Conservation (phyloP, 139 green algal genomes). For the Picochlorum sp. region DNA sequence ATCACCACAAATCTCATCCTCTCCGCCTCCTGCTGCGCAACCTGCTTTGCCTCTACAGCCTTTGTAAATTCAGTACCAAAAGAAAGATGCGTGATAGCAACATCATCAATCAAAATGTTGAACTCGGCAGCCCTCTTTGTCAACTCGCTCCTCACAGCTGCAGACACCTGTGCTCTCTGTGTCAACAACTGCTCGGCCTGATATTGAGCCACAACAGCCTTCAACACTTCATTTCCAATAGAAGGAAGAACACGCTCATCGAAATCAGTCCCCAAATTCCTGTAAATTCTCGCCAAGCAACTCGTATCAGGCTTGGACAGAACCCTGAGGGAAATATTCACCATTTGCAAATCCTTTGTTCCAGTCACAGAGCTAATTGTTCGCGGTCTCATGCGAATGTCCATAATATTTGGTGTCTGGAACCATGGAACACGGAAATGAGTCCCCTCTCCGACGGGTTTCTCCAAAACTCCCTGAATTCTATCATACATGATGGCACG, state of each 20-base stretch:
- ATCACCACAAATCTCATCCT: slow-evolving; percentile 90
- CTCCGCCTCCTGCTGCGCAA: slow-evolving; percentile 97
- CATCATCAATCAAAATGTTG: slow-evolving; percentile 96
- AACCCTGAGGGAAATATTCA: slow-evolving; percentile 95
- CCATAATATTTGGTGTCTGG: slow-evolving; percentile 82
- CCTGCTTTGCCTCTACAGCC: slow-evolving; percentile 95
- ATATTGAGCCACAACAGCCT: slow-evolving; percentile 96
- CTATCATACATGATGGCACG: slow-evolving; percentile 96
- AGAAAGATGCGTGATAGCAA: slow-evolving; percentile 96
- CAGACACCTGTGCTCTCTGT: slow-evolving; percentile 85
- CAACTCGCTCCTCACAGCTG: slow-evolving; percentile 64
- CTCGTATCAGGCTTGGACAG: slow-evolving; percentile 84
- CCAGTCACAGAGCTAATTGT: slow-evolving; percentile 94
- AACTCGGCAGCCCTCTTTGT: slow-evolving; percentile 80
- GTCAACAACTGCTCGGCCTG: slow-evolving; percentile 98
- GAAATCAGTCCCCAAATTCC: slow-evolving; percentile 90
- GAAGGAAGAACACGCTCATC: slow-evolving; percentile 97
- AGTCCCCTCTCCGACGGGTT: slow-evolving; percentile 81
- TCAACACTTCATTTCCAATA: slow-evolving; percentile 98
- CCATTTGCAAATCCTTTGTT: slow-evolving; percentile 99
- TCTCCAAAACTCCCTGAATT: slow-evolving; percentile 75
- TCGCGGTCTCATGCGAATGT: slow-evolving; percentile 88
- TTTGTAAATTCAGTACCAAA: slow-evolving; percentile 95
- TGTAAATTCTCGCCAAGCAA: slow-evolving; percentile 78
- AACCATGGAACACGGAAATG: slow-evolving; percentile 87